A percentile compares a stretch with the other conserved stretches of the same genome.
These are phyloP conservation scores for Mortierella sp. DNA, from an alignment of 371 early-diverging fungal genomes.

Conservation along the genomic window DNA sequence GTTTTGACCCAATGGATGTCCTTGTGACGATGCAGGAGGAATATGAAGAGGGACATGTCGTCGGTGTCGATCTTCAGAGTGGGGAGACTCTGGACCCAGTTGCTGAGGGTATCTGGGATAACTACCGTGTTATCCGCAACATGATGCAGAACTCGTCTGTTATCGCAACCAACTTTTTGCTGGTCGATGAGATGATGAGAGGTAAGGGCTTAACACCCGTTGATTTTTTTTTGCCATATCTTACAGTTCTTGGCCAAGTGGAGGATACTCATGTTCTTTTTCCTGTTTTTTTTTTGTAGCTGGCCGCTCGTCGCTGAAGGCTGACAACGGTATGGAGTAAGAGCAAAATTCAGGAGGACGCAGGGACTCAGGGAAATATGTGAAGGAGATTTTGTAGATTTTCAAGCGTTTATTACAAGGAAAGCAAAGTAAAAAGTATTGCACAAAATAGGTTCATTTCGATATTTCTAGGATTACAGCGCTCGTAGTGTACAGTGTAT, in stretches of 20 bases:
- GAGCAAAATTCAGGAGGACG: not conserved
- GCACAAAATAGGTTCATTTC: not conserved
- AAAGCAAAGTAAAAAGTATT: not conserved
- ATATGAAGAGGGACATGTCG: constrained; percentile 87
- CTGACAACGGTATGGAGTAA: constrained; percentile 49
- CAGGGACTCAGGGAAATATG: not conserved
- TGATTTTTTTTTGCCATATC: not conserved
- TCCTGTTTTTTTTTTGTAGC: constrained; percentile 15
- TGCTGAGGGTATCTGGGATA: constrained; percentile 97
- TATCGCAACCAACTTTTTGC: constrained; percentile 97
- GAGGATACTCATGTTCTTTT: not conserved
- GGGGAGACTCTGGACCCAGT: constrained; percentile 96
- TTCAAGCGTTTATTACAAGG: no score
- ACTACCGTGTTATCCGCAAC: constrained; percentile 96
- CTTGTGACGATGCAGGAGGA: constrained; percentile 95
- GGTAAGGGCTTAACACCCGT: no score
- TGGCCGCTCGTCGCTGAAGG: constrained; percentile 51
- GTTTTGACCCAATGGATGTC: constrained; percentile 97
- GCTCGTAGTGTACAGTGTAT: constrained; percentile 6
- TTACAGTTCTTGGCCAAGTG: not conserved
- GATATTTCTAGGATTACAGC: no score
- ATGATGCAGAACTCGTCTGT: constrained; percentile 91
- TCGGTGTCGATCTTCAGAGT: constrained; percentile 95
- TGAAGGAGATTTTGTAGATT: not conserved
- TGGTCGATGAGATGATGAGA: constrained; percentile 99